Percentiles rank a stretch among this genome's conserved stretches.
Conservation (phyloP, 164 flowering plant genomes). For the Pachysandra terminalis region DNA sequence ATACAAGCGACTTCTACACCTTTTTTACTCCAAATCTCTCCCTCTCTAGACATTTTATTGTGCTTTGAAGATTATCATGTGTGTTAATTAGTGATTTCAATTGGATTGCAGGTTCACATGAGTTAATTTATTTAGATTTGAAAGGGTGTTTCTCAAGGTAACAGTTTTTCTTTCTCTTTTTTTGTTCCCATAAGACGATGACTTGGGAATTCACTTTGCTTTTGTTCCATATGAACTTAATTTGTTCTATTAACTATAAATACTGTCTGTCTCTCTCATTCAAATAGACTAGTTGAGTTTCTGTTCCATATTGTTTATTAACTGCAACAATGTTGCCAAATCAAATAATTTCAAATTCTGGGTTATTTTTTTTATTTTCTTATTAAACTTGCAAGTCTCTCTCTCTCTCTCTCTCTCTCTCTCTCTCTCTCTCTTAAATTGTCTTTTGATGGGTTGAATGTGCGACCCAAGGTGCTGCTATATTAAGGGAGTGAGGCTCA, state of each 20-base stretch:
- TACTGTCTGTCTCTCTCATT: conserved; percentile 8
- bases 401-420: no score
- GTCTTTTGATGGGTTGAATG: no score
- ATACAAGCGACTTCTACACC: no score
- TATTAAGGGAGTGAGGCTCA: no score
- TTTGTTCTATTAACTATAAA: conserved; percentile 1
- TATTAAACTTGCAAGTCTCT: no score
- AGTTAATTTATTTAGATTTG: conserved; percentile 8
- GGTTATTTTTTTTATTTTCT: background rate
- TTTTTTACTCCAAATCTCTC: no score
- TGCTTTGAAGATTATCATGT: background rate
- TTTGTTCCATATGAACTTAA: conserved; percentile 3
- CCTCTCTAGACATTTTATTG: no score
- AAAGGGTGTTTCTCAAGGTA: conserved; percentile 9
- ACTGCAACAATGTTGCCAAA: conserved; percentile 20
- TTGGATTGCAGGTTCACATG: conserved; percentile 16
- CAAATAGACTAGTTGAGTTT: conserved; percentile 9
- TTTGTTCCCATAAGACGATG: conserved; percentile 7
- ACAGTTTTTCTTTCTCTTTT: conserved; percentile 1
- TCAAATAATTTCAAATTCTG: conserved; percentile 11
- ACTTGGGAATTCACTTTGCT: conserved; percentile 2
- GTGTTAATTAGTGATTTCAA: conserved; percentile 2
- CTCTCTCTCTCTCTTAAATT: no score
- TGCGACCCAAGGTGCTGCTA: no score
- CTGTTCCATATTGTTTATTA: conserved; percentile 16